Conservation (phyloP, 1,284 basidiomycete species). For the Anthracocystis setariae region DNA sequence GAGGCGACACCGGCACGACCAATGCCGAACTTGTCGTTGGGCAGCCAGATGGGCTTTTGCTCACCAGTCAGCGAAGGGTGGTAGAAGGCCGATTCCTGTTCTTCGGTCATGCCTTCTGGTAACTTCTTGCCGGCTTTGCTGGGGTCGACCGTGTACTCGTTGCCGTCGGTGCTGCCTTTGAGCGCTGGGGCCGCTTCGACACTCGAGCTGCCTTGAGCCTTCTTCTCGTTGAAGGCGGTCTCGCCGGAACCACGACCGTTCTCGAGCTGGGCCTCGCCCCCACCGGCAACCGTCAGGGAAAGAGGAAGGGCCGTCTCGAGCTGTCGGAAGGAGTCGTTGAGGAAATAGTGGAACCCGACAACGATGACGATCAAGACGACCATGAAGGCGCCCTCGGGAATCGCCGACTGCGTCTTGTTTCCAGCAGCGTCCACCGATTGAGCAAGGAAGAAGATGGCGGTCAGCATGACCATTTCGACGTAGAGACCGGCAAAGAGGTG, state of each 20-base stretch:
- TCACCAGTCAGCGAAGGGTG: constrained; percentile 60
- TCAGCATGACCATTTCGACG: constrained; percentile 61
- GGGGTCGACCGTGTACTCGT: constrained; percentile 26
- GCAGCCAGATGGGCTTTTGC: constrained; percentile 64
- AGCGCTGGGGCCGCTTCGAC: constrained; percentile 17
- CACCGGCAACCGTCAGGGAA: constrained; percentile 38
- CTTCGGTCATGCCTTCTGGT: constrained; percentile 16
- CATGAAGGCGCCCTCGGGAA: constrained; percentile 75
- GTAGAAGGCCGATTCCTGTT: constrained; percentile 54
- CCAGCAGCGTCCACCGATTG: constrained; percentile 48
- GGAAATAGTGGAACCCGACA: constrained; percentile 71
- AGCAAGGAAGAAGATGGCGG: constrained; percentile 63
- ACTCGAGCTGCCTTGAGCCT: constrained; percentile 14
- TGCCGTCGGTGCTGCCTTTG: constrained; percentile 13
- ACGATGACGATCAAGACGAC: constrained; percentile 83
- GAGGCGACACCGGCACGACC: constrained; percentile 55
- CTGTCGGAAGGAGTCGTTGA: constrained; percentile 64
- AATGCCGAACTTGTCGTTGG: constrained; percentile 64
- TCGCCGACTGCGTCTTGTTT: constrained; percentile 47
- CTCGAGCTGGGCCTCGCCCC: constrained; percentile 14
- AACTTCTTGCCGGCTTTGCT: constrained; percentile 9
- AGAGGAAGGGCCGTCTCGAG: constrained; percentile 58
- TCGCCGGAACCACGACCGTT: constrained; percentile 39
- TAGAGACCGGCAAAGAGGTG: constrained; percentile 86
- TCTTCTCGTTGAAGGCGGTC: constrained; percentile 53